phyloP scores from a whole-genome alignment of 106 monocot genomes.

The Chionographis japonica region DNA sequence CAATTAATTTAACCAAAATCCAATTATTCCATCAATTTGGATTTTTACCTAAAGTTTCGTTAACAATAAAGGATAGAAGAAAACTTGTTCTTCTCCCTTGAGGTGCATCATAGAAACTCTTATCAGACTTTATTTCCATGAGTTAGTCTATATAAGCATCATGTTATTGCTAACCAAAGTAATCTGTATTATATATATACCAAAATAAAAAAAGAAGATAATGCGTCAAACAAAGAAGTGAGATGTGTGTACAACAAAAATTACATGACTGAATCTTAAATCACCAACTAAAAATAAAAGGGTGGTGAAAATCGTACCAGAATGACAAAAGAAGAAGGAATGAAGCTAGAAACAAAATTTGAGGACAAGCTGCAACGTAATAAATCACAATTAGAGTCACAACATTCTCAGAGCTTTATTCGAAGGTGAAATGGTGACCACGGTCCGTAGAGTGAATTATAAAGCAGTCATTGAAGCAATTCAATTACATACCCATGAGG shows the following conservation, averaged over 20 bases:
- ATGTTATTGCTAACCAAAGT: too few relatives aligned
- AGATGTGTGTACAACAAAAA: not conserved
- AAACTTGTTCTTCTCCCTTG: too few relatives aligned
- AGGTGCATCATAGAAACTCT: too few relatives aligned
- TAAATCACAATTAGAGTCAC: not conserved
- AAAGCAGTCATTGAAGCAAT: not conserved
- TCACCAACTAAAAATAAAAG: not conserved
- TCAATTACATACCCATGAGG: conserved; percentile 72
- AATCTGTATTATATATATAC: too few relatives aligned
- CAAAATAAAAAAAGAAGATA: too few relatives aligned
- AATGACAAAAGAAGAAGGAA: conserved; percentile 94
- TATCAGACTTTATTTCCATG: too few relatives aligned
- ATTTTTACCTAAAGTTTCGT: too few relatives aligned
- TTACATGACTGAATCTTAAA: not conserved
- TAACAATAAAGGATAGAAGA: too few relatives aligned
- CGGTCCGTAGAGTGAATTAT: not conserved
- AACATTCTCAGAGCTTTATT: not conserved
- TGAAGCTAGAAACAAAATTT: conserved; percentile 84
- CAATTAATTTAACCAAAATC: too few relatives aligned
- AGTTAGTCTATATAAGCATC: too few relatives aligned
- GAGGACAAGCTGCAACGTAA: conserved; percentile 71
- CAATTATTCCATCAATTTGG: too few relatives aligned
- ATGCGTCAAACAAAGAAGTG: too few relatives aligned
- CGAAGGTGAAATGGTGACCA: not conserved
- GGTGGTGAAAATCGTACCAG: conserved; percentile 46